phyloP scores from a whole-genome alignment of 2,329 filamentous ascomycete genomes.

The Fusarium equiseti region DNA sequence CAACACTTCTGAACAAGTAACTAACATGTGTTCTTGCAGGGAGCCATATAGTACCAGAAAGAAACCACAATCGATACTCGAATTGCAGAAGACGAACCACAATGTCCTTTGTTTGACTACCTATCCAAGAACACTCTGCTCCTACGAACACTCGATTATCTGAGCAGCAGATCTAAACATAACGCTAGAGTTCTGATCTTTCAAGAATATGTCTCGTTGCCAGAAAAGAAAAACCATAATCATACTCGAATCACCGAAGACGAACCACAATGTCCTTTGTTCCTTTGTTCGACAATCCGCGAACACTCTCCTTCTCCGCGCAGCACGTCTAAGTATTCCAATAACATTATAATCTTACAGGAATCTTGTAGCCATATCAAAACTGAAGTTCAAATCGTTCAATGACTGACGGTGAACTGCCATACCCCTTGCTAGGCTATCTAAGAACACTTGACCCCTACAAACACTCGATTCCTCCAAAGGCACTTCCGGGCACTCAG shows the following conservation, averaged over 20 bases:
- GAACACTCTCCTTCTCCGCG: neutral
- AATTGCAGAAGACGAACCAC: neutral
- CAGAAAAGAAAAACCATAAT: too few species aligned
- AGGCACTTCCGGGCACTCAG: neutral
- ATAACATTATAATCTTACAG: accelerated
- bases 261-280: neutral
- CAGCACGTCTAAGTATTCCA: neutral
- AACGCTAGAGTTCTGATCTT: accelerated
- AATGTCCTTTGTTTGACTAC: neutral
- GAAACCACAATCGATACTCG: neutral
- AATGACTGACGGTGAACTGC: neutral
- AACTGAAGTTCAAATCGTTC: neutral
- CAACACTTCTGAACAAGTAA: neutral
- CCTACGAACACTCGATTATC: too few species aligned
- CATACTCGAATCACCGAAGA: too few species aligned
- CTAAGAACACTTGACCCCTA: neutral
- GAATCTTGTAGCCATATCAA: neutral
- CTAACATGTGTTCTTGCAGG: neutral
- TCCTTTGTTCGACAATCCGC: neutral
- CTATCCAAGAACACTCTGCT: too few species aligned
- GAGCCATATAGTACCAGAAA: neutral
- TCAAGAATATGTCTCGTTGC: too few species aligned
- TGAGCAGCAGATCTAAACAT: accelerated
- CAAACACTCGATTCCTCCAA: neutral
- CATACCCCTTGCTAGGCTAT: neutral